Percentiles rank a stretch among this genome's conserved stretches.
Conservation (phyloP, 1,139 yeast genomes). For the Pichia sp. region DNA sequence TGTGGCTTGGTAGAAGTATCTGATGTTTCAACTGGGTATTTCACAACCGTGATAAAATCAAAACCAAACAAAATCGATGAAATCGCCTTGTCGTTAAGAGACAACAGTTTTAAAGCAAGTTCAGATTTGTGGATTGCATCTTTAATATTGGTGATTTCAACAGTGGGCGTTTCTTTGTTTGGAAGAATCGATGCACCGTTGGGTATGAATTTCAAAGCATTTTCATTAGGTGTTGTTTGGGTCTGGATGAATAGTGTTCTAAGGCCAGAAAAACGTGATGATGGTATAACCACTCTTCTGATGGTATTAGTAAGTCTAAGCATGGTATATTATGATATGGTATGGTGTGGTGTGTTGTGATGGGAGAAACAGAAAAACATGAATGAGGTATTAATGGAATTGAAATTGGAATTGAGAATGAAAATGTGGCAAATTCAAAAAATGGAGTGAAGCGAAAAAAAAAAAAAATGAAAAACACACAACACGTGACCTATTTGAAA, state of each 20-base stretch:
- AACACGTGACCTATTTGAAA: too few species aligned
- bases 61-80: slow-evolving; percentile 49
- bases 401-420: too few species aligned
- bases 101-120: slow-evolving; percentile 46
- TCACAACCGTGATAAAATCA: slow-evolving; percentile 71
- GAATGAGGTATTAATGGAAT: too few species aligned
- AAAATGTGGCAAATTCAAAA: neutral
- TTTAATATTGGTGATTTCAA: slow-evolving; percentile 49
- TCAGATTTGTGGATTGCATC: slow-evolving; percentile 46
- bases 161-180: slow-evolving; percentile 34
- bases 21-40: slow-evolving; percentile 42
- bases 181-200: slow-evolving; percentile 43
- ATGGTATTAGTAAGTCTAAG: too few species aligned
- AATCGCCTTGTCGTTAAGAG: slow-evolving; percentile 38
- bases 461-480: neutral
- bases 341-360: too few species aligned
- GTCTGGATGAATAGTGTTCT: slow-evolving; percentile 41
- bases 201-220: slow-evolving; percentile 87
- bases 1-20: slow-evolving; percentile 29
- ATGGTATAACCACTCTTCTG: neutral
- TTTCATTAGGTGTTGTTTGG: slow-evolving; percentile 80
- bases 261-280: too few species aligned
- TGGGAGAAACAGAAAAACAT: too few species aligned
- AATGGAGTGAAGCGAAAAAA: neutral
- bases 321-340: too few species aligned